A percentile compares a stretch with the other conserved stretches of the same genome.
These are phyloP conservation scores for Didymella keratinophila DNA, from an alignment of 2,329 filamentous ascomycete species.

Conservation along the genomic window DNA sequence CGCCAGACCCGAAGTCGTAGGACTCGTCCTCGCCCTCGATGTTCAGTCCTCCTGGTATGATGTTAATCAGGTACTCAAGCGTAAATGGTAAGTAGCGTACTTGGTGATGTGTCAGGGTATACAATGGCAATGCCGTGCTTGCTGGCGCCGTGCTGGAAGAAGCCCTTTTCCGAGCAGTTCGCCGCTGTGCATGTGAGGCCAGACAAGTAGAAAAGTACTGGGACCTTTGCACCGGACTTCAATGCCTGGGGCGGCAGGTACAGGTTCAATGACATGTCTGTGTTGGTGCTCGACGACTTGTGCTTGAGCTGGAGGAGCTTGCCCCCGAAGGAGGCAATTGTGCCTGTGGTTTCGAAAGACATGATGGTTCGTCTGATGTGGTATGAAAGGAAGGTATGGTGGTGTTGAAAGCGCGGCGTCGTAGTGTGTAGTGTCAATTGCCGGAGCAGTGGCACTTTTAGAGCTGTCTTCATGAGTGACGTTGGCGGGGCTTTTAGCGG, in stretches of 20 bases:
- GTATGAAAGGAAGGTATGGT: slow-evolving; percentile 21
- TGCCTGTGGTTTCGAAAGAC: slow-evolving; percentile 88
- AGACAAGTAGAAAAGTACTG: slow-evolving; percentile 90
- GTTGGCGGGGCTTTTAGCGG: slow-evolving; percentile 29
- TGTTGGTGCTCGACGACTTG: slow-evolving; percentile 77
- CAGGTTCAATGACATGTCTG: slow-evolving; percentile 91
- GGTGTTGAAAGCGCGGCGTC: slow-evolving; percentile 8
- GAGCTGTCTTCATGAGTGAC: slow-evolving; percentile 37
- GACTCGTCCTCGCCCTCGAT: slow-evolving; percentile 84
- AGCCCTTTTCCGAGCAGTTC: slow-evolving; percentile 78
- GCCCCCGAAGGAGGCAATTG: slow-evolving; percentile 90
- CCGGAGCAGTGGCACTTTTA: slow-evolving; percentile 34
- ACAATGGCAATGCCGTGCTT: slow-evolving; percentile 87
- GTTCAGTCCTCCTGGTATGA: slow-evolving; percentile 69
- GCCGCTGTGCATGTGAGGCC: slow-evolving; percentile 95
- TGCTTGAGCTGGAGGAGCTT: slow-evolving; percentile 95
- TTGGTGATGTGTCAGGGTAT: slow-evolving; percentile 93
- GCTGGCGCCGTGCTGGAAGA: slow-evolving; percentile 85
- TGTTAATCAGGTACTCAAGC: slow-evolving; percentile 26
- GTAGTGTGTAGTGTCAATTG: slow-evolving; percentile 15
- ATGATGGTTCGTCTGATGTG: slow-evolving; percentile 39
- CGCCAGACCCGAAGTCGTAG: slow-evolving; percentile 91
- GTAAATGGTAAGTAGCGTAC: slow-evolving; percentile 55
- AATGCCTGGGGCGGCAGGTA: slow-evolving; percentile 81
- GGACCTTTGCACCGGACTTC: slow-evolving; percentile 67